A percentile compares a stretch with the other conserved stretches of the same genome.
Conservation (phyloP, 148 eudicot genomes). For the Nepenthes gracilis region DNA sequence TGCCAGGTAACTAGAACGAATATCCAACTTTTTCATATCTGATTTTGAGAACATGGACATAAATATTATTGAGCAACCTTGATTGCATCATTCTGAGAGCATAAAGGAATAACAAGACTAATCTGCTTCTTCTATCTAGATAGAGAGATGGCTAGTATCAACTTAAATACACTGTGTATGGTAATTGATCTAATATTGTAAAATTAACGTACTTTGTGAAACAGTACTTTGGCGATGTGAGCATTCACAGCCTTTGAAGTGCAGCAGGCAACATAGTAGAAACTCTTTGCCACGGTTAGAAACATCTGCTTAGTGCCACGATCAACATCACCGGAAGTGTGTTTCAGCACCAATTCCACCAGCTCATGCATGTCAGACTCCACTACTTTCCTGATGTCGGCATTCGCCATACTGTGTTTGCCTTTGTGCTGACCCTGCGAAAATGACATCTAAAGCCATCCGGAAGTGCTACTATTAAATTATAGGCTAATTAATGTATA, state of each 20-base stretch:
- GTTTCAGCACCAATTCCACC: slow-evolving; percentile 30
- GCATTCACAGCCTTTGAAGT: slow-evolving; percentile 20
- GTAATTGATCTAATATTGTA: too few species aligned
- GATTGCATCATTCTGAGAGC: too few species aligned
- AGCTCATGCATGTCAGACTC: slow-evolving; percentile 49
- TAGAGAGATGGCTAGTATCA: too few species aligned
- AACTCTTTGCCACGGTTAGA: slow-evolving; percentile 42
- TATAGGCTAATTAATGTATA: background rate
- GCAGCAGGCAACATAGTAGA: slow-evolving; percentile 49
- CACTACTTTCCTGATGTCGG: slow-evolving; percentile 14
- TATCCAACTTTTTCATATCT: too few species aligned
- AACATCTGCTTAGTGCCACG: slow-evolving; percentile 35
- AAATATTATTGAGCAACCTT: too few species aligned
- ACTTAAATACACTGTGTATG: too few species aligned
- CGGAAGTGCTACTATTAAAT: too few species aligned
- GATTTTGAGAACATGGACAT: too few species aligned
- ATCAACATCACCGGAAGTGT: slow-evolving; percentile 22
- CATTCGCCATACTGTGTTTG: slow-evolving; percentile 14
- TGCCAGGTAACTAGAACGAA: too few species aligned
- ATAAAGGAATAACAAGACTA: too few species aligned
- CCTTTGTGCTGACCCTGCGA: background rate
- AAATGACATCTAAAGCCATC: background rate
- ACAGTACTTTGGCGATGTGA: slow-evolving; percentile 63
- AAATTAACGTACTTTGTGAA: slow-evolving; percentile 25
- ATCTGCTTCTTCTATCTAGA: too few species aligned